phyloP scores from a whole-genome alignment of 2,329 filamentous ascomycete genomes.

The Fusarium sp. region DNA sequence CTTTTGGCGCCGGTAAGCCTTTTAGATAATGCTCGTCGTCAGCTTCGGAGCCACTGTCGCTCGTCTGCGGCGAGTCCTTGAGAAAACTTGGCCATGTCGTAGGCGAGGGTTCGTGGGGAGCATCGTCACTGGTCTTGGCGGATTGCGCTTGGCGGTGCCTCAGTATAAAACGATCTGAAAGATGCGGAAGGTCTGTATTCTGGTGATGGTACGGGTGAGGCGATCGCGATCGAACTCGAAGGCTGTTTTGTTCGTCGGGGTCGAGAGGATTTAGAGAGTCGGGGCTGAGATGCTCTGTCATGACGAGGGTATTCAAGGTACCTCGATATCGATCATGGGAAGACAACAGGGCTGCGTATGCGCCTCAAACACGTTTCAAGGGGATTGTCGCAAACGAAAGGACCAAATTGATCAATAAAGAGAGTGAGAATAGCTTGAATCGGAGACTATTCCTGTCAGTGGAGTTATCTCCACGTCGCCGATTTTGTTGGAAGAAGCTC shows the following conservation, averaged over 20 bases:
- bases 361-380: slow-evolving; percentile 23
- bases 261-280: slow-evolving; percentile 46
- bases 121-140: slow-evolving; percentile 28
- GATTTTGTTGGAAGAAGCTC: slow-evolving; percentile 31
- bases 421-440: slow-evolving; percentile 1
- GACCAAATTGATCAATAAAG: not conserved
- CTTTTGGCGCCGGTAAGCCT: slow-evolving; percentile 81
- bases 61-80: slow-evolving; percentile 68
- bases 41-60: slow-evolving; percentile 92
- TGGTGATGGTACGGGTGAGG: slow-evolving; percentile 74
- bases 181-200: slow-evolving; percentile 62
- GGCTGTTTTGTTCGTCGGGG: slow-evolving; percentile 47
- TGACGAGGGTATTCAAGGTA: slow-evolving; percentile 46
- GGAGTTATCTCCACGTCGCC: slow-evolving; percentile 34
- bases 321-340: slow-evolving; percentile 43
- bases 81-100: slow-evolving; percentile 46
- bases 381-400: not conserved
- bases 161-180: slow-evolving; percentile 51
- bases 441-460: slow-evolving; percentile 19
- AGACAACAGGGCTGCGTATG: slow-evolving; percentile 34
- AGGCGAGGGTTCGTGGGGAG: slow-evolving; percentile 35
- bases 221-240: slow-evolving; percentile 65
- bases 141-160: slow-evolving; percentile 30
- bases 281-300: slow-evolving; percentile 56
- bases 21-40: slow-evolving; percentile 92